Evolutionary conservation across 1,284 basidiomycete genomes (phyloP).

Genomic region (Pisolithus thermaeus): DNA sequence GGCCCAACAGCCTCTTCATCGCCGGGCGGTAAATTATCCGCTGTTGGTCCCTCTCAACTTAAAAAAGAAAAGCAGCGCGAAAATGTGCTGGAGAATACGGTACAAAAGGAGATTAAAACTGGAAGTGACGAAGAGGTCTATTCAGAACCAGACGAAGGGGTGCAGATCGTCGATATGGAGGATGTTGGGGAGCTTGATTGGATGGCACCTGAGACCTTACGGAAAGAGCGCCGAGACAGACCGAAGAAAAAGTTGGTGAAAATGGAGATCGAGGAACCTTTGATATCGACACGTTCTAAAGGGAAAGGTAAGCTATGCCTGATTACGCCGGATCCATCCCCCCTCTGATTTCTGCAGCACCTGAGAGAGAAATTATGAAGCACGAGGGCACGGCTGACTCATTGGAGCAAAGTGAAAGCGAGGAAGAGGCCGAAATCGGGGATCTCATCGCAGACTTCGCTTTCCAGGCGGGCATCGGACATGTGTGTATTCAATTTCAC

Average conservation of each 20-base stretch:
- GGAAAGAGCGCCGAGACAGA: slow-evolving; percentile 44
- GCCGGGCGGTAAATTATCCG: slow-evolving; percentile 44
- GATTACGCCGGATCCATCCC: no score
- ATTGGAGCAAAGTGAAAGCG: slow-evolving; percentile 77
- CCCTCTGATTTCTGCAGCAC: not conserved
- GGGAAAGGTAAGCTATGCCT: slow-evolving; percentile 30
- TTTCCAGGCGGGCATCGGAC: slow-evolving; percentile 32
- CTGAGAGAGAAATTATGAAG: not conserved
- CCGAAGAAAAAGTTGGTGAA: slow-evolving; percentile 39
- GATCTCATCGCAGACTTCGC: slow-evolving; percentile 82
- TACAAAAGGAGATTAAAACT: slow-evolving; percentile 25
- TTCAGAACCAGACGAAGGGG: slow-evolving; percentile 84
- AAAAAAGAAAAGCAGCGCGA: slow-evolving; percentile 35
- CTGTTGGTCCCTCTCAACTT: slow-evolving; percentile 35
- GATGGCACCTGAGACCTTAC: slow-evolving; percentile 81
- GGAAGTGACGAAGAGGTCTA: slow-evolving; percentile 64
- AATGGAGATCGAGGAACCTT: slow-evolving; percentile 41
- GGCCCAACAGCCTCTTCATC: slow-evolving; percentile 31
- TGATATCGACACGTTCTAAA: slow-evolving; percentile 19
- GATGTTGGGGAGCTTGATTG: slow-evolving; percentile 78
- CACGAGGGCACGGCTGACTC: slow-evolving; percentile 34
- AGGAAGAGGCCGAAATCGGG: slow-evolving; percentile 82
- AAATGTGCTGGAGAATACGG: slow-evolving; percentile 25
- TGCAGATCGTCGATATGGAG: slow-evolving; percentile 87
- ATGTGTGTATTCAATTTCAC: slow-evolving; percentile 28